These are phyloP conservation scores for Globisporangium alternatum DNA, from an alignment of 352 stramenopile species.

Conservation along the genomic window DNA sequence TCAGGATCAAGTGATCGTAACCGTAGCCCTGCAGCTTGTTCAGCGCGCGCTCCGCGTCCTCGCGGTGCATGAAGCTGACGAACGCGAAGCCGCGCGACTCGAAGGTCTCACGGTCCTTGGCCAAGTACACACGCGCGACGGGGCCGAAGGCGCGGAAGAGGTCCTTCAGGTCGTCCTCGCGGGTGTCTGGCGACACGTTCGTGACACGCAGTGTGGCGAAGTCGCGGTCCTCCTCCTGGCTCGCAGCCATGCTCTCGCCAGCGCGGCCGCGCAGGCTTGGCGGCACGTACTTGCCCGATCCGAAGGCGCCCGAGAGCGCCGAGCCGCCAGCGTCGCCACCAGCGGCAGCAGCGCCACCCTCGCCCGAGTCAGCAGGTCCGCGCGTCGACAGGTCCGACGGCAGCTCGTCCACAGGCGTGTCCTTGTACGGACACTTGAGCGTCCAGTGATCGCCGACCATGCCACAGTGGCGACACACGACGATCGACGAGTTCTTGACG, in stretches of 20 bases:
- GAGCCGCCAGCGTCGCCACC: conserved; percentile 37
- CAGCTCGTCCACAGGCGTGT: conserved; percentile 78
- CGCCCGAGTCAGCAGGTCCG: conserved; percentile 27
- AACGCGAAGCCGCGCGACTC: conserved; percentile 98
- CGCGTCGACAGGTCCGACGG: conserved; percentile 66
- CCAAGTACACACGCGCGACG: conserved; percentile 97
- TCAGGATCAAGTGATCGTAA: conserved; percentile 99
- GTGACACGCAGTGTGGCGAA: conserved; percentile 96
- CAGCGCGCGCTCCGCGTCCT: conserved; percentile 96
- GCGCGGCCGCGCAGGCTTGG: conserved; percentile 71
- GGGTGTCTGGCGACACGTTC: conserved; percentile 98
- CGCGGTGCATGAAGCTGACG: conserved; percentile 96
- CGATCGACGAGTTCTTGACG: conserved; percentile 88
- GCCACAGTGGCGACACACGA: conserved; percentile 88
- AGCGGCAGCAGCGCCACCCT: conserved; percentile 27
- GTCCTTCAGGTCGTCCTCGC: conserved; percentile 97
- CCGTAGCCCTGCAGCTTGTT: conserved; percentile 96
- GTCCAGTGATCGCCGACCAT: conserved; percentile 90
- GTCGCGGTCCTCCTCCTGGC: conserved; percentile 64
- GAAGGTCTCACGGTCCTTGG: conserved; percentile 98
- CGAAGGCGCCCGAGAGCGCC: conserved; percentile 66
- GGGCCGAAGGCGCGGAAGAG: conserved; percentile 97
- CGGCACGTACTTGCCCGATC: conserved; percentile 85
- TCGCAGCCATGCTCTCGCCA: conserved; percentile 28
- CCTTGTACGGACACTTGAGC: conserved; percentile 91